Evolutionary conservation across 495 filamentous ascomycete genomes (phyloP).

Genomic region (Achaetomiella virescens): DNA sequence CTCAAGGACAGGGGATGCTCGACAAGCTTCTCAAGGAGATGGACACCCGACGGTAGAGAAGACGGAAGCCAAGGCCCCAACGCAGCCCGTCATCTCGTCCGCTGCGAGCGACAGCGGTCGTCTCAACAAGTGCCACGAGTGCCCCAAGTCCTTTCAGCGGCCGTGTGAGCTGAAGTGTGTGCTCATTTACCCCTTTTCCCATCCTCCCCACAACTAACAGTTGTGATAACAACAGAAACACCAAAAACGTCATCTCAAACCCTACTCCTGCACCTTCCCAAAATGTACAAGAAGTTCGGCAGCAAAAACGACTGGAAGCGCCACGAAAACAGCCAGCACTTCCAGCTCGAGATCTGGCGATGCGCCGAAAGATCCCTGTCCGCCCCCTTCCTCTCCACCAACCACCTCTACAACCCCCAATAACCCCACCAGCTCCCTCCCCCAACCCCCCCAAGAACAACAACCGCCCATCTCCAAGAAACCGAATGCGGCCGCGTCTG

Average conservation of each 20-base stretch:
- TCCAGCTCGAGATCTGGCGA: conserved; percentile 68
- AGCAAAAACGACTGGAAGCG: conserved; percentile 97
- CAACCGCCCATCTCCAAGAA: no score
- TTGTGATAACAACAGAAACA: conserved; percentile 59
- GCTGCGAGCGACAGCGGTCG: neutral
- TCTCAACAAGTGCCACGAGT: conserved; percentile 40
- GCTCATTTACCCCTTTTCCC: neutral
- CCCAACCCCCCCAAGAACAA: no score
- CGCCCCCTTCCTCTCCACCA: no score
- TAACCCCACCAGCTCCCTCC: neutral
- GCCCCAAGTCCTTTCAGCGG: conserved; percentile 50
- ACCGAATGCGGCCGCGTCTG: conserved; percentile 51
- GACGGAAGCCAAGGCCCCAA: conserved; percentile 1
- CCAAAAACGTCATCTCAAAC: conserved; percentile 75
- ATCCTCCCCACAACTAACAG: neutral
- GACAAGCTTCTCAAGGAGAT: conserved; percentile 24
- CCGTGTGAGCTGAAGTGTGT: conserved; percentile 68
- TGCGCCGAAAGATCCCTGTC: conserved; percentile 45
- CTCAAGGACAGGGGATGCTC: conserved; percentile 18
- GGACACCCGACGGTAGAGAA: conserved; percentile 30
- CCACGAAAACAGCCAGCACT: conserved; percentile 86
- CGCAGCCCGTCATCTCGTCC: neutral
- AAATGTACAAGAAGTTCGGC: conserved; percentile 74
- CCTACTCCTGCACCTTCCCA: conserved; percentile 79
- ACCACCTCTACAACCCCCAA: neutral